These are phyloP conservation scores for Fusarium goolgardi DNA, from an alignment of 2,329 filamentous ascomycete genomes.

Conservation along the genomic window DNA sequence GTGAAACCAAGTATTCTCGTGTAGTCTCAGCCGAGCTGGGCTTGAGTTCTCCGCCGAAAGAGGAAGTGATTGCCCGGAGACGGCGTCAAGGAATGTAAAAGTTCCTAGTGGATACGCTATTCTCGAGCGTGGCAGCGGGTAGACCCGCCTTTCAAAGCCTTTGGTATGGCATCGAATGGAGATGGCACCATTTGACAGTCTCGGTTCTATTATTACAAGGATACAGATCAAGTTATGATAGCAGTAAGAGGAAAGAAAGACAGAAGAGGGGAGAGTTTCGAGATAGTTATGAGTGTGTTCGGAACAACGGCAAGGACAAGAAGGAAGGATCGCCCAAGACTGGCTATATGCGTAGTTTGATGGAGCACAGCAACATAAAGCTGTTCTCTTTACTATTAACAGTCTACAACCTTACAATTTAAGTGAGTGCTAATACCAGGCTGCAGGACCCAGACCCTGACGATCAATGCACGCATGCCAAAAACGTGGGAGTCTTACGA, in stretches of 20 bases:
- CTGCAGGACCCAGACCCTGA: background rate
- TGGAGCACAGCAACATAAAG: background rate
- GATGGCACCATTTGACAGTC: background rate
- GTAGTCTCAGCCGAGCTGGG: background rate
- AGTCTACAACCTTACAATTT: background rate
- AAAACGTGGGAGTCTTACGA: background rate
- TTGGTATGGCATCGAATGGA: background rate
- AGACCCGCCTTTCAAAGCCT: background rate
- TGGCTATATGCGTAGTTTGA: rapidly evolving
- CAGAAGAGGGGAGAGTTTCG: too few species aligned
- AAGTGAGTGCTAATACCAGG: rapidly evolving
- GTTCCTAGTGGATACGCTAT: too few species aligned
- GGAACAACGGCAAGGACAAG: background rate
- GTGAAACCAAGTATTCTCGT: background rate
- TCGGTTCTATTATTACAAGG: background rate
- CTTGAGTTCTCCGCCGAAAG: background rate
- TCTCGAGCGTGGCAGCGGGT: background rate
- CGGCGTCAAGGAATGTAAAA: slow-evolving; percentile 7
- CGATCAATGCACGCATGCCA: too few species aligned
- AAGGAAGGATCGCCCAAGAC: background rate
- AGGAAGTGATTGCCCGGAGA: slow-evolving; percentile 9
- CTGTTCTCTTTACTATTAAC: background rate
- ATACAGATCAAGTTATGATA: background rate
- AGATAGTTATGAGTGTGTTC: too few species aligned
- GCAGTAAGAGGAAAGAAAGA: background rate